Conservation (phyloP, 164 flowering plant genomes). For the Chimonanthus salicifolius region DNA sequence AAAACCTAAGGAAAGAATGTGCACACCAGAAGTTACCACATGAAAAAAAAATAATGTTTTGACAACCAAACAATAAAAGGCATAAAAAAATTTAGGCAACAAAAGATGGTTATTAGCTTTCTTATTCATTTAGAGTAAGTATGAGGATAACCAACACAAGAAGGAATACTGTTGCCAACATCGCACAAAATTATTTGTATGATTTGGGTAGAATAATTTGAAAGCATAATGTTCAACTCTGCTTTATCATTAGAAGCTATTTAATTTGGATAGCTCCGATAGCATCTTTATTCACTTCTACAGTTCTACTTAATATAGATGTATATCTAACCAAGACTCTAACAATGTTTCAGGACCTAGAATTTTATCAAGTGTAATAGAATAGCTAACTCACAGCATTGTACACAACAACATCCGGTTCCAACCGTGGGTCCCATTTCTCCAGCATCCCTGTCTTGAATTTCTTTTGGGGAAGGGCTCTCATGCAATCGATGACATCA, state of each 20-base stretch:
- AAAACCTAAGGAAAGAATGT: slow-evolving; percentile 45
- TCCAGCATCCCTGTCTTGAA: slow-evolving; percentile 43
- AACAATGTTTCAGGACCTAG: background rate
- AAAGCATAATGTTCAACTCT: background rate
- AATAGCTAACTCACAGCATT: slow-evolving; percentile 63
- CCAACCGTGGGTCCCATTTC: slow-evolving; percentile 78
- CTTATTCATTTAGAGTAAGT: background rate
- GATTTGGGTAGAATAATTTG: no score
- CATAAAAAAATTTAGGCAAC: background rate
- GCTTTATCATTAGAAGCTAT: background rate
- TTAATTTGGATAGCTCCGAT: background rate
- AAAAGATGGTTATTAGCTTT: background rate
- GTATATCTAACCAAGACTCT: background rate
- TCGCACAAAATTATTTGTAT: no score
- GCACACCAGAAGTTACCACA: background rate
- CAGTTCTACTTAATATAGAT: background rate
- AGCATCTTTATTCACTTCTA: background rate
- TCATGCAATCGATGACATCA: slow-evolving; percentile 88
- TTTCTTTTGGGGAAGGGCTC: slow-evolving; percentile 67
- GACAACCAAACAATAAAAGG: background rate
- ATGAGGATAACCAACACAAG: no score
- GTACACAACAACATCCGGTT: slow-evolving; percentile 79
- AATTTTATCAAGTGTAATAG: background rate
- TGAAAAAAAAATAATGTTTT: background rate
- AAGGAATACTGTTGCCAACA: background rate